phyloP scores from a whole-genome alignment of 2,329 filamentous ascomycete species.

The Amauroascus verrucosus region DNA sequence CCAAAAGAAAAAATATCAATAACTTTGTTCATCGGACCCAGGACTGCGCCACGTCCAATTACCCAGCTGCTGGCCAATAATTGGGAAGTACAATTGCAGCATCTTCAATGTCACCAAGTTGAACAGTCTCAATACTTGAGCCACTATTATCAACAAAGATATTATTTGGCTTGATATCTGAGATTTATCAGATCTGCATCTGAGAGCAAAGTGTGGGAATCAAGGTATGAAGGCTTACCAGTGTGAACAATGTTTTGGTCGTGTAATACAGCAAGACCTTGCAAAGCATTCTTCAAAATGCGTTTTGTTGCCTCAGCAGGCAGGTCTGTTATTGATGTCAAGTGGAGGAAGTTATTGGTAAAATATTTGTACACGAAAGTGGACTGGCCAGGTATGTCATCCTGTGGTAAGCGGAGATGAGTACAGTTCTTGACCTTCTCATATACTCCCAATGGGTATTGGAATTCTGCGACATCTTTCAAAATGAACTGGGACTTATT shows the following conservation, averaged over 20 bases:
- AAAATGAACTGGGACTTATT: conserved; percentile 15
- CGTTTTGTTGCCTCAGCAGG: conserved; percentile 30
- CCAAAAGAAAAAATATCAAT: conserved; percentile 20
- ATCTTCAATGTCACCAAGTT: conserved; percentile 22
- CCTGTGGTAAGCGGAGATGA: conserved; percentile 27
- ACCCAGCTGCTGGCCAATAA: conserved; percentile 17
- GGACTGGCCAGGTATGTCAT: conserved; percentile 33
- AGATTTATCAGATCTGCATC: neutral
- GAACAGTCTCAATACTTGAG: conserved; percentile 16
- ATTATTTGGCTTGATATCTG: conserved; percentile 30
- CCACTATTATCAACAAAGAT: conserved; percentile 24
- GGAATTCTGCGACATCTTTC: conserved; percentile 18
- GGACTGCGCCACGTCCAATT: conserved; percentile 27
- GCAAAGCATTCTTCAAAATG: conserved; percentile 34
- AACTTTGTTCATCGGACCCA: conserved; percentile 18
- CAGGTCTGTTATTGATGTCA: conserved; percentile 30
- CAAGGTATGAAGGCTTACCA: conserved; percentile 14
- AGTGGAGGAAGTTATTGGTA: conserved; percentile 31
- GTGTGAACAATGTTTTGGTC: conserved; percentile 28
- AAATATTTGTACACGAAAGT: conserved; percentile 39
- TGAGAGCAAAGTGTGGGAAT: too few relatives aligned
- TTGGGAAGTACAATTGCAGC: conserved; percentile 5
- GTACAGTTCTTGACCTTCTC: neutral
- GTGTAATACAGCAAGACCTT: conserved; percentile 30
- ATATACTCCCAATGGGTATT: conserved; percentile 13